Conservation (phyloP, 768 basidiomycete species). For the Naganishia vishniacii region DNA sequence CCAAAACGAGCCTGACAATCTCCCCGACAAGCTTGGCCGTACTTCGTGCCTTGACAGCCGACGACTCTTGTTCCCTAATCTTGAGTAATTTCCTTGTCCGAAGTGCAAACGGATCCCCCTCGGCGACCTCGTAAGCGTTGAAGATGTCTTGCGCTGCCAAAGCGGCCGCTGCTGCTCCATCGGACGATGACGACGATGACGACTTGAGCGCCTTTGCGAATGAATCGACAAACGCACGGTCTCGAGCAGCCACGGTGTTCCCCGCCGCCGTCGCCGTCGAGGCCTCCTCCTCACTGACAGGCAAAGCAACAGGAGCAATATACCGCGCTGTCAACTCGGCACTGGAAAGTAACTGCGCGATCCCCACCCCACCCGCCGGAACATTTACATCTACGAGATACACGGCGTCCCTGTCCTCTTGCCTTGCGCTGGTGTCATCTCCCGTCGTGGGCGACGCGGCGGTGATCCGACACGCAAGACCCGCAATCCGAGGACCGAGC, state of each 20-base stretch:
- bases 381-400: slow-evolving; percentile 18
- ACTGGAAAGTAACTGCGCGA: slow-evolving; percentile 26
- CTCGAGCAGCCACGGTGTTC: not conserved
- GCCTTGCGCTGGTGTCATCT: not conserved
- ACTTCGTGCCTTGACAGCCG: slow-evolving; percentile 13
- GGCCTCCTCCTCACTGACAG: too few species aligned
- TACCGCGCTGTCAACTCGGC: slow-evolving; percentile 18
- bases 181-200: too few species aligned
- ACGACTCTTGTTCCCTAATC: slow-evolving; percentile 4
- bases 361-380: slow-evolving; percentile 26
- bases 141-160: slow-evolving; percentile 5
- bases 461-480: not conserved
- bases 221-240: slow-evolving; percentile 18
- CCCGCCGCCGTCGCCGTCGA: not conserved
- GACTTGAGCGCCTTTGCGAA: slow-evolving; percentile 13
- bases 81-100: slow-evolving; percentile 11
- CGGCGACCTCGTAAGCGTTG: slow-evolving; percentile 10
- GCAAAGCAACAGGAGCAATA: not conserved
- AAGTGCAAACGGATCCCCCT: slow-evolving; percentile 13
- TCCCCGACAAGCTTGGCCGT: slow-evolving; percentile 5
- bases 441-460: not conserved
- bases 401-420: slow-evolving; percentile 18
- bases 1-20: slow-evolving; percentile 3
- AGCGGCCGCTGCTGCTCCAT: not conserved
- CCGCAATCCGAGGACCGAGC: slow-evolving; percentile 1